These are phyloP conservation scores for Chaetomium tenue DNA, from an alignment of 495 filamentous ascomycete species.

Conservation along the genomic window DNA sequence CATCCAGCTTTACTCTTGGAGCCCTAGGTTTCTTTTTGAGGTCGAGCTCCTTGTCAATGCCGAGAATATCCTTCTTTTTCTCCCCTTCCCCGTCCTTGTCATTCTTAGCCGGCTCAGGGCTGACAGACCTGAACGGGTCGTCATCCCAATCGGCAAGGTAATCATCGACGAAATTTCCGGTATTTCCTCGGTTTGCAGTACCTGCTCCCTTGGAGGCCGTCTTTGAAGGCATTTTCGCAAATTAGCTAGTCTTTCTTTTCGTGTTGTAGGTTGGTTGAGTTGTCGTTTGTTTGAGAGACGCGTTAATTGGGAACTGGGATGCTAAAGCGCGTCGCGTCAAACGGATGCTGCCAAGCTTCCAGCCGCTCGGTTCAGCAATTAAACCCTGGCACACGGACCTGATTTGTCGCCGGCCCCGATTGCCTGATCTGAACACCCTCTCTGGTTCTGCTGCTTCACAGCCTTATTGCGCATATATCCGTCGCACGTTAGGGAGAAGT, in stretches of 20 bases:
- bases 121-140: constrained; percentile 37
- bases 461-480: too few species aligned
- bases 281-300: constrained; percentile 6
- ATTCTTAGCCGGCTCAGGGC: constrained; percentile 33
- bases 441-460: too few species aligned
- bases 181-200: neutral
- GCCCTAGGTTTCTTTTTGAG: constrained; percentile 67
- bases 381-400: too few species aligned
- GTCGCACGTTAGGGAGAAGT: too few species aligned
- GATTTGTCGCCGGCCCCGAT: too few species aligned
- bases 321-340: constrained; percentile 15
- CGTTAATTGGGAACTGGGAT: neutral
- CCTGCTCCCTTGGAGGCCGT: constrained; percentile 7
- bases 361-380: neutral
- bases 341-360: neutral
- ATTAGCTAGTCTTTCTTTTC: neutral
- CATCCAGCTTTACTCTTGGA: constrained; percentile 82
- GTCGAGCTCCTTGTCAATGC: constrained; percentile 84
- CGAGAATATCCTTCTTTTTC: constrained; percentile 51
- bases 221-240: constrained; percentile 24
- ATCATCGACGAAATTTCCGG: constrained; percentile 26
- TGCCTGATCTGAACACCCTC: too few species aligned
- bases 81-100: constrained; percentile 36
- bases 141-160: constrained; percentile 35
- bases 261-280: neutral